Evolutionary conservation across 345 rosid genomes (phyloP), one percentile per base, ranked within the genome.

Genomic region (Odontarrhena argentea): DNA sequence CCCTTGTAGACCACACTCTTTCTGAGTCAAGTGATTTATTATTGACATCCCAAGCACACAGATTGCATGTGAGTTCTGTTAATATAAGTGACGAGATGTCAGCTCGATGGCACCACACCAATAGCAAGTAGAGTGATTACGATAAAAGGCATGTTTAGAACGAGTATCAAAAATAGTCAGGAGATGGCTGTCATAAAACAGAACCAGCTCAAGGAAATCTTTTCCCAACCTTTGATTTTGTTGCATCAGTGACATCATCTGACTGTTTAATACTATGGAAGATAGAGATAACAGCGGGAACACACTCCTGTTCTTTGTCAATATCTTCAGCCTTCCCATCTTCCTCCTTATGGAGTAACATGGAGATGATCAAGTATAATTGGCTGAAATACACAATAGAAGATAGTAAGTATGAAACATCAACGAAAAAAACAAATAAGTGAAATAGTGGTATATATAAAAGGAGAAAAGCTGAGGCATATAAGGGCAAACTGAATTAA

Each of bases 11-110:
- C 74, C 81, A 15, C 67, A 74, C 46, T 79, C 91, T 77, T 78
- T 83, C 63, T 51, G 79, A 68, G 74, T 72, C 50, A 91, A 75
- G 74, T 69, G 81, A 79, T 84, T 86, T 73, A 70, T 75, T 42
- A 87, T 79, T 43, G 84, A 79, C 75, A 93, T 74, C 71, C 98
- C 99, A 67, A 94, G 88, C 71, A 87, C 99, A 81, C 87, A 85
- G 58, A 94, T 79, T 67, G 96, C 97, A 74, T 86, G 85, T 15
- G 96, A 88, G 68, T 83, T 94, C 99, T 94, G 97, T 57, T 53
- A 68, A 81, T 56, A 35, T 30, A 59, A 74, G 67, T 55, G 66
- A 60, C 59, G 40, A 55, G 43, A 43, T 55, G 70, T 75, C 44
- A 75, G 67, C 66, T 63, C 41, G 11, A 55, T 5, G 53, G 46